phyloP scores from a whole-genome alignment of 257 asterid genomes.

The Solanum okadae region DNA sequence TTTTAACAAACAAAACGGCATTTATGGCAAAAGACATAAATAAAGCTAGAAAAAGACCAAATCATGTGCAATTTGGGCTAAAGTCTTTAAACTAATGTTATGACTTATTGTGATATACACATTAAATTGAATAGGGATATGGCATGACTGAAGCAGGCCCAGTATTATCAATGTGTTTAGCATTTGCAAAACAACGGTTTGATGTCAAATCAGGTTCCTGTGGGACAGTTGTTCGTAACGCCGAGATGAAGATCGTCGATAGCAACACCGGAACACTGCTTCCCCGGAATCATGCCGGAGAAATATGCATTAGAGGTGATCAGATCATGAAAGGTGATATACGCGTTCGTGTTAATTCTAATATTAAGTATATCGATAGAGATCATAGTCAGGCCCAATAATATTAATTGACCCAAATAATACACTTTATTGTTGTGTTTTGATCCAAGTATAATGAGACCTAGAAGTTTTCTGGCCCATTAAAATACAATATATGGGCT shows the following conservation, averaged over 20 bases:
- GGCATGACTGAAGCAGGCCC: slow-evolving; percentile 44
- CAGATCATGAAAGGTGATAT: slow-evolving; percentile 31
- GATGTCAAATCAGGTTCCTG: slow-evolving; percentile 28
- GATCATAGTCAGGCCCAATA: not conserved
- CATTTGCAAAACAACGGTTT: slow-evolving; percentile 24
- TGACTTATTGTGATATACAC: not conserved
- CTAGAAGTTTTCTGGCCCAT: not conserved
- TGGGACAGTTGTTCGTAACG: slow-evolving; percentile 27
- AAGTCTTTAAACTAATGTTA: not conserved
- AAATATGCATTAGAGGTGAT: slow-evolving; percentile 29
- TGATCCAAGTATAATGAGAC: not conserved
- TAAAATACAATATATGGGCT: not conserved
- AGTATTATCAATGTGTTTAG: slow-evolving; percentile 27
- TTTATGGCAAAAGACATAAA: not conserved
- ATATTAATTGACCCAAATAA: not conserved
- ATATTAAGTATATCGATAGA: not conserved
- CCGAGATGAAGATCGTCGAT: slow-evolving; percentile 29
- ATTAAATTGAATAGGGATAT: slow-evolving; percentile 11
- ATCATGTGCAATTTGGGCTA: not conserved
- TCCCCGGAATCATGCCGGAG: slow-evolving; percentile 23
- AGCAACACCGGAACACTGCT: slow-evolving; percentile 7
- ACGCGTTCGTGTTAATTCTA: not conserved
- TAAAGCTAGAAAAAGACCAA: not conserved
- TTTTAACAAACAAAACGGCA: not conserved
- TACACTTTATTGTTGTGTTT: not conserved